Percentiles rank a stretch among this genome's conserved stretches.
phyloP scores from a whole-genome alignment of 2,329 filamentous ascomycete species.

The Epichloe gansuensis region DNA sequence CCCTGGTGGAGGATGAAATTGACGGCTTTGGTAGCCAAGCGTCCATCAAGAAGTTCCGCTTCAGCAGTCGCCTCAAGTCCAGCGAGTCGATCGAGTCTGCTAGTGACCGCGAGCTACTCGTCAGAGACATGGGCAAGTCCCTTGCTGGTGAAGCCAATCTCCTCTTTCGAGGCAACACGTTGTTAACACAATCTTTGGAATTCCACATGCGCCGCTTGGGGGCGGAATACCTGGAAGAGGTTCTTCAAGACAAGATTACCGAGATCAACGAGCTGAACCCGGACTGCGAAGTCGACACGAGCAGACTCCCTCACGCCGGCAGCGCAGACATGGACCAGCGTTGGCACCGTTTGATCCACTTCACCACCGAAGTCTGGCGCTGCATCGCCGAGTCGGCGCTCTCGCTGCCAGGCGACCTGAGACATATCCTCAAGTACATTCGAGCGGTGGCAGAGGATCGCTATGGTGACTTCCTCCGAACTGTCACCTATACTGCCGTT shows the following conservation, averaged over 20 bases:
- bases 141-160: conserved; percentile 82
- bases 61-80: conserved; percentile 57
- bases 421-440: conserved; percentile 80
- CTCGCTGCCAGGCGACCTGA: conserved; percentile 66
- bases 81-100: conserved; percentile 52
- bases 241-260: conserved; percentile 69
- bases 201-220: conserved; percentile 91
- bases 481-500: conserved; percentile 84
- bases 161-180: conserved; percentile 85
- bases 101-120: conserved; percentile 56
- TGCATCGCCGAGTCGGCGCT: conserved; percentile 63
- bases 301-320: conserved; percentile 43
- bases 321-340: conserved; percentile 67
- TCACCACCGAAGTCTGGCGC: conserved; percentile 77
- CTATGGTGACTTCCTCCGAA: conserved; percentile 83
- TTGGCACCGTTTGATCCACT: conserved; percentile 62
- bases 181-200: conserved; percentile 86
- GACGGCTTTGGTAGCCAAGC: conserved; percentile 80
- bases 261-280: conserved; percentile 86
- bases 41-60: conserved; percentile 59
- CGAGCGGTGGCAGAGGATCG: conserved; percentile 86
- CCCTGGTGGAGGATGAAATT: conserved; percentile 91
- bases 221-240: conserved; percentile 82
- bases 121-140: conserved; percentile 67
- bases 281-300: conserved; percentile 91